Conservation (phyloP, 192 early-diverging fungal species). For the Rhizophagus prolifer region DNA sequence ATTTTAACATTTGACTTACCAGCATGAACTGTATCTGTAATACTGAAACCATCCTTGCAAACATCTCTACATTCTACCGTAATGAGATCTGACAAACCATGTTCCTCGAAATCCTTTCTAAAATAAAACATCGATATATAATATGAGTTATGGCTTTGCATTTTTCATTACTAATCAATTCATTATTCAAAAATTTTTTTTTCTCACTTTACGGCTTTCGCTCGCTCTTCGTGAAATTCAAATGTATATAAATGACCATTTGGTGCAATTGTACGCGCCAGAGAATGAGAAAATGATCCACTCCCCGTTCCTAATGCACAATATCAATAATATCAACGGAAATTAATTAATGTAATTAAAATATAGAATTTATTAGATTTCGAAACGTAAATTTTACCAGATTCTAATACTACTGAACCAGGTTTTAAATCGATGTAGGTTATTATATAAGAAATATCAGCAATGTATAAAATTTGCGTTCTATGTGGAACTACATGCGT, state of each 20-base stretch:
- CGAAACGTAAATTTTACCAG: constrained; percentile 45
- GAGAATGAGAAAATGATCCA: constrained; percentile 97
- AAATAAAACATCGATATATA: not conserved
- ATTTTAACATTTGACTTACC: constrained; percentile 38
- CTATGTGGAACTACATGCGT: constrained; percentile 88
- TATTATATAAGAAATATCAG: constrained; percentile 92
- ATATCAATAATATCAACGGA: not conserved
- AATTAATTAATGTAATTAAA: too few relatives aligned
- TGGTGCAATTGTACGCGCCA: constrained; percentile 84
- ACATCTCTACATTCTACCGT: constrained; percentile 83
- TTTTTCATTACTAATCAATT: not conserved
- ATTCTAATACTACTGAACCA: constrained; percentile 83
- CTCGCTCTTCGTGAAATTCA: constrained; percentile 88
- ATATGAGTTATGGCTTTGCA: too few relatives aligned
- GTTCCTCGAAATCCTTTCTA: constrained; percentile 74
- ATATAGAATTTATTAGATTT: too few relatives aligned
- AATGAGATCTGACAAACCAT: constrained; percentile 69
- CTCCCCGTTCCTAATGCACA: constrained; percentile 72
- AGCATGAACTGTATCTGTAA: constrained; percentile 71
- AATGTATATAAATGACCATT: constrained; percentile 89
- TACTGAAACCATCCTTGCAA: constrained; percentile 82
- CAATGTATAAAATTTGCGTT: constrained; percentile 94
- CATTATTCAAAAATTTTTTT: not conserved
- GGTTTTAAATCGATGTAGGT: constrained; percentile 80
- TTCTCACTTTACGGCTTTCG: constrained; percentile 46